Base-by-base conservation (phyloP, 2,329 filamentous ascomycete genomes). In the Diaporthe vexans region DNA sequence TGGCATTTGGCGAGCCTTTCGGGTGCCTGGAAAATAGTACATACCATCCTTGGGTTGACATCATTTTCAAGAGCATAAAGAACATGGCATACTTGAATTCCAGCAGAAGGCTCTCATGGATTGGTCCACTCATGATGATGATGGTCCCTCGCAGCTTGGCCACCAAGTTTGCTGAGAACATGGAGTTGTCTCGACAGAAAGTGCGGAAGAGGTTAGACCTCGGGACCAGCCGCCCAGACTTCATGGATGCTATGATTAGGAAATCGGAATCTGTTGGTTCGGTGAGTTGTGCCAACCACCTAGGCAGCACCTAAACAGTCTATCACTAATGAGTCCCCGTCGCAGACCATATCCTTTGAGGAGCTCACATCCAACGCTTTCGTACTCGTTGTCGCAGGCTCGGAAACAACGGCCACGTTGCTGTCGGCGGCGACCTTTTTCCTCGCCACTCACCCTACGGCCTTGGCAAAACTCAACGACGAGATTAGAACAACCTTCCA, bases 1-100 rank as follows among this genome's bases (percentile, higher is more conserved):
- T 81, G 51, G 81, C 84, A 0, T 86, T 87, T 75, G 85, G 84
- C 10, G 83, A 86, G 68, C 81, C 83, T 2, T 86, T 85, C 76
- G 79, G 80, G n/a, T 81, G 79, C 73, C 76, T 84, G 3, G 75
- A 79, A 54, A 75, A 77, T 56, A 80, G 78, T 74, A 54, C 43
- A 58, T 78, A 77, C 56, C 74, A 78, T 51, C 78, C 77, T 57
- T 84, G 81, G 81, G 76, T 79, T 26, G 78, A 59, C 15, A 19
- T 74, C 37, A 59, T 74, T 15, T 46, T 74, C 56, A 29, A 35
- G 11, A 52, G 59, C 21, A 48, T 73, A 35, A 74, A 74, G 37
- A 63, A 63, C 17, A n/a, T 63, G 59, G 37, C 58, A 63, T 63
- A 13, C 80, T 21, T 77, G 59, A 48, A 13, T 33, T 3, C 59